Conservation (phyloP, 139 green algal genomes). For the Dunaliella primolecta region DNA sequence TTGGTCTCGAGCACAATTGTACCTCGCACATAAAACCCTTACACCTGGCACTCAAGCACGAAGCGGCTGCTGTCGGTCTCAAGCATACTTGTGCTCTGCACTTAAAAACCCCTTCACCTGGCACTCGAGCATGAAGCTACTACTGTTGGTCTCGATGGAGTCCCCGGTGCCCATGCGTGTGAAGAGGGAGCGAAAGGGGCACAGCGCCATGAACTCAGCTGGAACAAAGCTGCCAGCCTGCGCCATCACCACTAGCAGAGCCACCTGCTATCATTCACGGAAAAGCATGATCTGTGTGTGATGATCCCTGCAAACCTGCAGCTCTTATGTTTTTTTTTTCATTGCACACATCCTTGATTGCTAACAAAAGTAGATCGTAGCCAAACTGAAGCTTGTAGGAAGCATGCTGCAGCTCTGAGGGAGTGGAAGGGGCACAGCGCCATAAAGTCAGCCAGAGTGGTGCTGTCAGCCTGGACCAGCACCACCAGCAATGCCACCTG, state of each 20-base stretch:
- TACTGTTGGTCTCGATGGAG: conserved; percentile 73
- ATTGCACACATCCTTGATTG: too few species aligned
- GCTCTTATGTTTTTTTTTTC: background rate
- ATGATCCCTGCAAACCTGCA: background rate
- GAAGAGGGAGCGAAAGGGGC: conserved; percentile 58
- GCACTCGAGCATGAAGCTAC: conserved; percentile 82
- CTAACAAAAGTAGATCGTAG: too few species aligned
- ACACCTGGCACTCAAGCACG: background rate
- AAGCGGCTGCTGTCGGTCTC: background rate
- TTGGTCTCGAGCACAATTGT: too few species aligned
- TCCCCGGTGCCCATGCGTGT: conserved; percentile 67
- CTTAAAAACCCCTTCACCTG: too few species aligned
- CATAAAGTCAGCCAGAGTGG: conserved; percentile 66
- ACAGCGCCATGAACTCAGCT: conserved; percentile 54
- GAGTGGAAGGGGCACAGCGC: conserved; percentile 49
- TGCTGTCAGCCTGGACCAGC: conserved; percentile 73
- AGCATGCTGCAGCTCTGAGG: too few species aligned
- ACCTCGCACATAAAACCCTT: too few species aligned
- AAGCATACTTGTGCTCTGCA: too few species aligned
- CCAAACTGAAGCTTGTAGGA: too few species aligned
- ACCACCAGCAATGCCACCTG: too few species aligned
- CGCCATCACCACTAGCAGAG: conserved; percentile 70
- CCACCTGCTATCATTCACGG: too few species aligned
- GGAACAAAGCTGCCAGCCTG: conserved; percentile 78
- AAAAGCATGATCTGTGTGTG: too few species aligned